Evolutionary conservation across 1,284 basidiomycete species (phyloP).

Genomic region (Gomphus bonarii): DNA sequence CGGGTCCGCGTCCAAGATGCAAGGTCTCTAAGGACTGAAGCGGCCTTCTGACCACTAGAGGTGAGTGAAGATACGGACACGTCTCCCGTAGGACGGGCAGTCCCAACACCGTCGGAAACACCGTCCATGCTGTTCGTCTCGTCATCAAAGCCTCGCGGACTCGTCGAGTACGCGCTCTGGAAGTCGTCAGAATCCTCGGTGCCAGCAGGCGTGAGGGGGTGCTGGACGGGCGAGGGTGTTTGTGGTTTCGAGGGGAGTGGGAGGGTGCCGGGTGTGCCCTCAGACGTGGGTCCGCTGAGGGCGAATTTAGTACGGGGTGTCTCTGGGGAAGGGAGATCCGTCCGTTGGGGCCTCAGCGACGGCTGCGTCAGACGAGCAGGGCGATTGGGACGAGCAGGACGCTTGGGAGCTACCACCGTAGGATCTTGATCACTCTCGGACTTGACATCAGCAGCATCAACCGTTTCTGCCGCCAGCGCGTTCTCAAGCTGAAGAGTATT

Average conservation of each 20-base stretch:
- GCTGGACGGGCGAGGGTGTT: conserved; percentile 19
- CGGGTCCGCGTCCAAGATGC: conserved; percentile 9
- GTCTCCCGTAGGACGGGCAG: conserved; percentile 16
- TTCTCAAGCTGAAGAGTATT: conserved; percentile 46
- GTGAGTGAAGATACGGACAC: conserved; percentile 12
- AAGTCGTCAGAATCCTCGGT: conserved; percentile 80
- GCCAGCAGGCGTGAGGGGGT: conserved; percentile 29
- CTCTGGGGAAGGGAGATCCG: conserved; percentile 46
- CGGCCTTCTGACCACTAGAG: background rate
- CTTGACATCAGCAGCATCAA: conserved; percentile 23
- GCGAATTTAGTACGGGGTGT: conserved; percentile 75
- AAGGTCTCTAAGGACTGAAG: background rate
- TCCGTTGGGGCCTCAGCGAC: conserved; percentile 30
- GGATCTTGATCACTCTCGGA: conserved; percentile 17
- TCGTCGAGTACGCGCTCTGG: conserved; percentile 71
- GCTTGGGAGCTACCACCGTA: conserved; percentile 18
- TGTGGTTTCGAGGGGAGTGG: conserved; percentile 25
- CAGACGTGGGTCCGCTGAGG: conserved; percentile 33
- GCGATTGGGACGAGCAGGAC: conserved; percentile 18
- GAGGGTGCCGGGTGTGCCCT: conserved; percentile 3
- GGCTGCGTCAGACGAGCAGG: conserved; percentile 23
- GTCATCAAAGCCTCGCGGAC: conserved; percentile 52
- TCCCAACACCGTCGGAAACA: conserved; percentile 22
- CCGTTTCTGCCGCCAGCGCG: conserved; percentile 51
- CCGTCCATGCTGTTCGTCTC: conserved; percentile 19